Percentiles rank a stretch among this genome's conserved stretches.
phyloP scores from a whole-genome alignment of 768 basidiomycete genomes.

The Lyophyllum semitale region DNA sequence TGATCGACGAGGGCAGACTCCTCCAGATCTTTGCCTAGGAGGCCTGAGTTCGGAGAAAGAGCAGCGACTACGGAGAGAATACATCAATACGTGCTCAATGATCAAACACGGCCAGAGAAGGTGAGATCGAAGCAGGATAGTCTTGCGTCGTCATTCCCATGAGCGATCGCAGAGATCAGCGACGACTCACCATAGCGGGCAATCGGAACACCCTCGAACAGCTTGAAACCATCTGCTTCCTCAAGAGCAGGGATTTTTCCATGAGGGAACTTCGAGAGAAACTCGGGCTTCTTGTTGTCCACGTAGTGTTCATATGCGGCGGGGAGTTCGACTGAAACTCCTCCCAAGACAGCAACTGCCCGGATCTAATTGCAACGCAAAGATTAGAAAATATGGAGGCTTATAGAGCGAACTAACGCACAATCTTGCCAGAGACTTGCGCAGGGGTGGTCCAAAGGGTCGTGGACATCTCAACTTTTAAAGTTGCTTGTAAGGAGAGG shows the following conservation, averaged over 20 bases:
- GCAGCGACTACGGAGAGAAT: conserved; percentile 59
- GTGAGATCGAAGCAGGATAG: conserved; percentile 16
- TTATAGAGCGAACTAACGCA: conserved; percentile 30
- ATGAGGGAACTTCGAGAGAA: conserved; percentile 71
- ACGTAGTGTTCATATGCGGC: conserved; percentile 58
- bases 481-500: conserved; percentile 17
- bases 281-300: conserved; percentile 73
- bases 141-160: too few relatives aligned
- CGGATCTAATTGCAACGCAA: conserved; percentile 35
- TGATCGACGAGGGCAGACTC: conserved; percentile 81
- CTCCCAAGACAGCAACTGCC: conserved; percentile 62
- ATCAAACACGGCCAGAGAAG: conserved; percentile 25
- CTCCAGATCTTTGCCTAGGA: conserved; percentile 67
- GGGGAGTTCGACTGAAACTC: conserved; percentile 56
- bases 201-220: conserved; percentile 80
- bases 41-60: conserved; percentile 74
- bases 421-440: conserved; percentile 48
- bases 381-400: not conserved
- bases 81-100: conserved; percentile 13
- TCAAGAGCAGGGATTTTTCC: conserved; percentile 89
- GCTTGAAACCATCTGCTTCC: conserved; percentile 70
- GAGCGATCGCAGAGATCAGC: not conserved
- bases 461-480: conserved; percentile 50
- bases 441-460: conserved; percentile 58
- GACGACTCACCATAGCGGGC: conserved; percentile 83